A percentile compares a stretch with the other conserved stretches of the same genome.
Evolutionary conservation across 805 yeast species (phyloP).

Genomic region (Teunomyces cretensis): DNA sequence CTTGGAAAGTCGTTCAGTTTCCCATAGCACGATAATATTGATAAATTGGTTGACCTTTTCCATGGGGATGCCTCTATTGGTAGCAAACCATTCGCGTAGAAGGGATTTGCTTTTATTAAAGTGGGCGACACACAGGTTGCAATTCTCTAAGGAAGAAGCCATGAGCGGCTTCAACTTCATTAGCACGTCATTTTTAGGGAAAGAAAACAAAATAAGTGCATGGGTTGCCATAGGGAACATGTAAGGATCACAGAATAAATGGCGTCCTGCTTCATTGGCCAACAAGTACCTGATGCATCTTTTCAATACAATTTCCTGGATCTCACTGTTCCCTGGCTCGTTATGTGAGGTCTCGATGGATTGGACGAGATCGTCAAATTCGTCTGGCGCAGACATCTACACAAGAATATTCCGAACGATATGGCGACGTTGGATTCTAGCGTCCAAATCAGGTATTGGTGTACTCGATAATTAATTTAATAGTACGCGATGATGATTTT

Average conservation of each 20-base stretch:
- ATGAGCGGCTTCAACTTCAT: conserved; percentile 43
- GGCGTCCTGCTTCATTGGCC: conserved; percentile 25
- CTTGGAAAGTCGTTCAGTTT: conserved; percentile 17
- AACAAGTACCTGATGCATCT: conserved; percentile 24
- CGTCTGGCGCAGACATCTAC: conserved; percentile 16
- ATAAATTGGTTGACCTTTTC: conserved; percentile 31
- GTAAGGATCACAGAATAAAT: conserved; percentile 57
- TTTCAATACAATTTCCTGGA: conserved; percentile 27
- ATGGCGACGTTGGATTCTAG: not conserved
- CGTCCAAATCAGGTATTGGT: too few relatives aligned
- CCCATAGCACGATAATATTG: conserved; percentile 37
- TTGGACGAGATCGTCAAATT: conserved; percentile 21
- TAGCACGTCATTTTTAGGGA: conserved; percentile 48
- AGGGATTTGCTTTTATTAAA: conserved; percentile 55
- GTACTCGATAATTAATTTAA: not conserved
- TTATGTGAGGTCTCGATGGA: conserved; percentile 24
- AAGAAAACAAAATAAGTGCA: conserved; percentile 59
- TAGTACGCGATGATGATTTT: conserved; percentile 1
- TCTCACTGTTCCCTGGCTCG: conserved; percentile 24
- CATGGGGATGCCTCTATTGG: conserved; percentile 44
- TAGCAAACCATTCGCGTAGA: conserved; percentile 51
- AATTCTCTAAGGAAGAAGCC: conserved; percentile 40
- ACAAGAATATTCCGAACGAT: not conserved
- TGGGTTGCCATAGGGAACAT: conserved; percentile 52
- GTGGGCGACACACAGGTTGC: conserved; percentile 53